Evolutionary conservation across 768 basidiomycete species (phyloP), one percentile per base, ranked within the genome.

Genomic region (Naganishia randhawae): DNA sequence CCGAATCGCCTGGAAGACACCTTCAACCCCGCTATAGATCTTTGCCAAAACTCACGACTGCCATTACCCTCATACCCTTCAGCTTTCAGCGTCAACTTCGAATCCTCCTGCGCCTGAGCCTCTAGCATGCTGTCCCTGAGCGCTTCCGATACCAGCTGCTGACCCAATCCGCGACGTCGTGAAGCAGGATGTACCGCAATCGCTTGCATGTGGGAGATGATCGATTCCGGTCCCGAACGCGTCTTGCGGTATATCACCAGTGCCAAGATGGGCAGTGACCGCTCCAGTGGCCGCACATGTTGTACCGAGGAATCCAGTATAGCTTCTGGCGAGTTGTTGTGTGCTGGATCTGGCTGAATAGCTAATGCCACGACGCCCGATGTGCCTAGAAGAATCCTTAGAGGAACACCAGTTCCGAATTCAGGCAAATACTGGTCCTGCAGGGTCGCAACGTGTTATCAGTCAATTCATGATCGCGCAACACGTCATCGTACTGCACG

Each of bases 381-480:
- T n/a, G 53, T 33, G 27, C 55, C 55, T 3, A 67, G 66, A 29
- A 54, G 66, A 11, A 67, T 51, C 3, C 53, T 41, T 33, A 67
- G 16, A 2, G 66, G 53, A 32, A 61, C 42, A 22, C 66, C 66
- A 19, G 66, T 54, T 7, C 55, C 66, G n/a, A 67, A 67, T 35
- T 67, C 66, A 1, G 66, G 66, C 37, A 67, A 45, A 22, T 54
- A 45, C 13, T 57, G 41, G 25, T 67, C 42, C 53, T 57, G 51
- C 22, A 37, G 13, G 6, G 10, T n/a, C n/a, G n/a, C n/a, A n/a
- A n/a, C n/a, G n/a, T 29, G 41, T 9, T 7, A 5, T 37, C 13
- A 1, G 50, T 65, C 11, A 41, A 39, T 32, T 27, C 19, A 2
- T 13, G 29, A 5, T 22, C 17, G 16, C 29, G 33, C n/a, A 2